Base-by-base conservation (phyloP, 345 rosid species). In the Noccaea caerulescens region DNA sequence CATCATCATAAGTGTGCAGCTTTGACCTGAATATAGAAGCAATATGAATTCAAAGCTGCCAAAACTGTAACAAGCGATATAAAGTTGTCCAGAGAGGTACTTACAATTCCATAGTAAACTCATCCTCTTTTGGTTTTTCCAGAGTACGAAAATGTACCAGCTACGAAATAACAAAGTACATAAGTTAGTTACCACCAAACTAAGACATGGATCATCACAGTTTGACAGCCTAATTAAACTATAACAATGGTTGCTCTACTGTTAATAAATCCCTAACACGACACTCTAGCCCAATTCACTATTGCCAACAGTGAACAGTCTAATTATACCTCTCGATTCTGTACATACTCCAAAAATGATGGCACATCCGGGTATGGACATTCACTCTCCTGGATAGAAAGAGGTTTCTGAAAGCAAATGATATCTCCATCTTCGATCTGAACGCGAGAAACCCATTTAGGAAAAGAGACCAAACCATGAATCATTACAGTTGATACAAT, bases 351-450 rank as follows among this genome's bases (percentile, higher is more conserved):
- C 83, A 94, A 78, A 85, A 82, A 92, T 10, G 97, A 86, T 68
- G 97, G 93, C 58, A 94, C 89, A 55, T 89, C 83, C 18, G 93
- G 96, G 80, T 88, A 89, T 27, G 69, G 80, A 58, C 66, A 82
- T 56, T 81, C 86, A 71, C 72, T 87, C 72, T 82, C 90, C 71
- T 76, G 71, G 75, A 82, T 84, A 54, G 84, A 77, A 63, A 80
- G 62, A 71, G 82, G 63, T 79, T 89, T 94, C 84, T 94, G 99
- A 82, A 83, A 94, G 84, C 98, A 94, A 56, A 94, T 87, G 62
- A 94, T 88, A 69, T 94, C 99, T 56, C 99, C 98, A 81, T 94
- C 99, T 85, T 92, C 98, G 73, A 92, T 80, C 95, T 88, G 84
- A 69, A 79, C 42, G 49, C 5, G 47, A 76, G 57, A 53, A 58